Conservation (phyloP, 176 grass and related monocot species). For the Avena atlantica region DNA sequence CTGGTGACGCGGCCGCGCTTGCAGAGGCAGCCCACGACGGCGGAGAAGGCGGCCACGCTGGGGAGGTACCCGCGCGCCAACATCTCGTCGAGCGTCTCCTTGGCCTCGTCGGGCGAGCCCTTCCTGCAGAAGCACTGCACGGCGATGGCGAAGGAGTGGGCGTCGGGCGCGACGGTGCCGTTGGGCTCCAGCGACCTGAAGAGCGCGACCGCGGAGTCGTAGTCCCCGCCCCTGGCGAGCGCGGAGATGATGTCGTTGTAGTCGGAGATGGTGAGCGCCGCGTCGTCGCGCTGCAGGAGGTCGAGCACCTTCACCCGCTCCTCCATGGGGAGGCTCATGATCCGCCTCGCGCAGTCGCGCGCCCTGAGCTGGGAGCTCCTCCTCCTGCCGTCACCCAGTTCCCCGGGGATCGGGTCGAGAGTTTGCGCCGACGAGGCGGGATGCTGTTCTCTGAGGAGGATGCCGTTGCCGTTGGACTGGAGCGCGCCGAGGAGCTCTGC, state of each 20-base stretch:
- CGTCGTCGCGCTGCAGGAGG: constrained; percentile 68
- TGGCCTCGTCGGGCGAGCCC: constrained; percentile 69
- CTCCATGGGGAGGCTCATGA: constrained; percentile 68
- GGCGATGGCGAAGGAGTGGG: constrained; percentile 60
- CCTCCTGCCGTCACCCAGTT: background rate
- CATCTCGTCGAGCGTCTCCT: constrained; percentile 67
- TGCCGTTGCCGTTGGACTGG: constrained; percentile 50
- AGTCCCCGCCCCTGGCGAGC: constrained; percentile 63
- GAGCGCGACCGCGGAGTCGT: constrained; percentile 56
- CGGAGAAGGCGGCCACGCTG: constrained; percentile 57
- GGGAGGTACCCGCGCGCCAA: constrained; percentile 59
- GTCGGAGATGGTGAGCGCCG: constrained; percentile 69
- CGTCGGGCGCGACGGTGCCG: constrained; percentile 52
- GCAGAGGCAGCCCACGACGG: constrained; percentile 73
- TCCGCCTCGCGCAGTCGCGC: constrained; percentile 57
- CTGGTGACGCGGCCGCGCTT: constrained; percentile 70
- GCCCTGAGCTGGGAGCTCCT: constrained; percentile 17
- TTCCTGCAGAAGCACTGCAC: constrained; percentile 76
- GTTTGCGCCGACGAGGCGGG: background rate
- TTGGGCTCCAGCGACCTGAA: constrained; percentile 60
- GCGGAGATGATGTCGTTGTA: constrained; percentile 88
- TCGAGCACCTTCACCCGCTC: constrained; percentile 83
- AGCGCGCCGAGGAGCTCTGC: constrained; percentile 40
- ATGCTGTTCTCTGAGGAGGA: constrained; percentile 8
- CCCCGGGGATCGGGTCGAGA: background rate